phyloP scores from a whole-genome alignment of 1,284 basidiomycete species.

The Cryptococcus floricola region DNA sequence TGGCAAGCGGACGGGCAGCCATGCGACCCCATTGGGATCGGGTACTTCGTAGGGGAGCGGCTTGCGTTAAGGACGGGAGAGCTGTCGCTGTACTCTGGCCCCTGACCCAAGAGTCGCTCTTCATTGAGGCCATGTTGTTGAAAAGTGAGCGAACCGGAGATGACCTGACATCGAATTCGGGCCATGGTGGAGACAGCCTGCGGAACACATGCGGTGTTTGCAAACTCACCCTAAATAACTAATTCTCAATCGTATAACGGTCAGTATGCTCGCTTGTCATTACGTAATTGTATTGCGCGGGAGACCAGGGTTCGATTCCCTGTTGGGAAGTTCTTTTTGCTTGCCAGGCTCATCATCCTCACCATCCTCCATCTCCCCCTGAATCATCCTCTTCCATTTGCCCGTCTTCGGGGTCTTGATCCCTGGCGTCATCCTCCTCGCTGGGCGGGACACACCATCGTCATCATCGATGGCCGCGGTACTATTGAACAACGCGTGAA shows the following conservation, averaged over 20 bases:
- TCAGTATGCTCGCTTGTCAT: too few species aligned
- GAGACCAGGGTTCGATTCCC: too few species aligned
- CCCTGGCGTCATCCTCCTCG: conserved; percentile 13
- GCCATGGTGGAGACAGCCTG: too few species aligned
- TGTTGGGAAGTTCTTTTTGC: too few species aligned
- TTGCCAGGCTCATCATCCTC: background rate
- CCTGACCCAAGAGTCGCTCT: background rate
- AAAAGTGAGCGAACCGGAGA: too few species aligned
- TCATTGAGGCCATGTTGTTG: conserved; percentile 1
- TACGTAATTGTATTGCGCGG: too few species aligned
- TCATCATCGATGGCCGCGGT: conserved; percentile 23
- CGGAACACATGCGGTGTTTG: too few species aligned
- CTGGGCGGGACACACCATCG: conserved; percentile 2
- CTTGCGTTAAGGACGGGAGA: background rate
- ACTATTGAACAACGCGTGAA: too few species aligned
- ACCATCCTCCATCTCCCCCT: conserved; percentile 6
- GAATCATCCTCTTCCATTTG: conserved; percentile 18
- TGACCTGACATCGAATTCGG: too few species aligned
- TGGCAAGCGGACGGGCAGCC: conserved; percentile 24
- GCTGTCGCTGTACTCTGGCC: too few species aligned
- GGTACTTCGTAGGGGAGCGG: conserved; percentile 26
- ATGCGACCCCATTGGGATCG: conserved; percentile 18
- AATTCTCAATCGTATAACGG: too few species aligned
- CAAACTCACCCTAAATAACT: too few species aligned
- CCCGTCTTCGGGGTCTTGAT: conserved; percentile 17